Evolutionary conservation across 1,284 basidiomycete species (phyloP), one percentile per base, ranked within the genome.

Genomic region (Anthracocystis setariae): DNA sequence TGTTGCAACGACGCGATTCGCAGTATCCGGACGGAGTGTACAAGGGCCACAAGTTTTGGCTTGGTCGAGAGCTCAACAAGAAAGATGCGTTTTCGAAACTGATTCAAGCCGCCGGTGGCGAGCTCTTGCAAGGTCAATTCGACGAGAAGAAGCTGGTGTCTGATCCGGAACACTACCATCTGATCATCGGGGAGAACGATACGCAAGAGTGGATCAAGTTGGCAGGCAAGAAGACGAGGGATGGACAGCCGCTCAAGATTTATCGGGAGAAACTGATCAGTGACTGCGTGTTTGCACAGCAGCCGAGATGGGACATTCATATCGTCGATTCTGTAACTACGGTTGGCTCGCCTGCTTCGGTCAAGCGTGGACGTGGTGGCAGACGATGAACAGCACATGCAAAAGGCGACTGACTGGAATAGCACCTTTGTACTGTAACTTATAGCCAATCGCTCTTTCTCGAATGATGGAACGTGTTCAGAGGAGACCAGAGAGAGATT

Each of bases 31-130:
- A 48, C 3, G 68, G 68, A 13, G 56, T 71, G 32, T 66, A 61
- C n/a, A 32, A 48, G 18, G 68, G 54, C 0, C 68, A 71, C 54
- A 61, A 50, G 20, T 71, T 71, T 33, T 71, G 68, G 68, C 43
- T 71, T 10, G 53, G 48, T n/a, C 68, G 62, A 8, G 68, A 58
- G 9, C 62, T 71, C 12, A 62, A 65, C 33, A 53, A 61, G 25
- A 49, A 46, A 39, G 62, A 52, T 24, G 48, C 58, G 1, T 43
- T 71, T 21, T 46, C 57, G 3, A 50, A 42, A 17, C 58, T 71
- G 29, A 71, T 71, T 40, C 33, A 47, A 10, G 68, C 68, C 3
- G 62, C 62, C 2, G 68, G 68, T 12, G 68, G 62, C 1, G 25
- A 66, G 23, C 50, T 59, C 33, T 43, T 62, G 25, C 21, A 29